A percentile compares a stretch with the other conserved stretches of the same genome.
Evolutionary conservation across 495 filamentous ascomycete genomes (phyloP).

Genomic region (Aspergillus bertholletiae): DNA sequence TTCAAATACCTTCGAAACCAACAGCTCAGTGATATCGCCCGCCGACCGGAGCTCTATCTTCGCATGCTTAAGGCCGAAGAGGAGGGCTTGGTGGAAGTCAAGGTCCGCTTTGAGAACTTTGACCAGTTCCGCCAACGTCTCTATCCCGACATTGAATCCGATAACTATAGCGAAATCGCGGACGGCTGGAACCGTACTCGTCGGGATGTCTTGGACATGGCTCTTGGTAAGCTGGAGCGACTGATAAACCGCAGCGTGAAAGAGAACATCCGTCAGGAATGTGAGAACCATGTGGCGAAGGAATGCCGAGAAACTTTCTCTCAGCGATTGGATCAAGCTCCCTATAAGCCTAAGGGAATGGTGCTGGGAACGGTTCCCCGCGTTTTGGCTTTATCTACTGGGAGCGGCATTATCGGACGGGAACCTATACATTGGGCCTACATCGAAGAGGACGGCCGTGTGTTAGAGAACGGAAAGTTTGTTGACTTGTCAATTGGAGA

Average conservation of each 20-base stretch:
- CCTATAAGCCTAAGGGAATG: constrained; percentile 94
- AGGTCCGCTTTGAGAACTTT: constrained; percentile 69
- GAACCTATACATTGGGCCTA: constrained; percentile 89
- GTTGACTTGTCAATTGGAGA: constrained; percentile 70
- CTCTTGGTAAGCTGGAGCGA: constrained; percentile 74
- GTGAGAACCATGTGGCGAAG: constrained; percentile 81
- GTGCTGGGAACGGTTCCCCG: constrained; percentile 81
- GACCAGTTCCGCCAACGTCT: constrained; percentile 69
- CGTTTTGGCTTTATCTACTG: constrained; percentile 81
- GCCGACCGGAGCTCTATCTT: constrained; percentile 80
- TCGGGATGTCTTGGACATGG: constrained; percentile 76
- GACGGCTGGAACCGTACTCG: constrained; percentile 92
- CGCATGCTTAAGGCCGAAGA: constrained; percentile 96
- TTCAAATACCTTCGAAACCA: constrained; percentile 95
- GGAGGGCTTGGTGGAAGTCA: constrained; percentile 84
- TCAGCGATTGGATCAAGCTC: constrained; percentile 88
- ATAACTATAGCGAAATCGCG: constrained; percentile 91
- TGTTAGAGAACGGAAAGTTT: constrained; percentile 85
- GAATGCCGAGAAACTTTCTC: constrained; percentile 80
- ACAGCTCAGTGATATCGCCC: constrained; percentile 72
- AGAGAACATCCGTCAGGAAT: constrained; percentile 84
- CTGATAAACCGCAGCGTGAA: constrained; percentile 87
- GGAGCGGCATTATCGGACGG: constrained; percentile 61
- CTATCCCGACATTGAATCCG: constrained; percentile 79
- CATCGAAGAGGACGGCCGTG: constrained; percentile 87